Percentiles rank a stretch among this genome's conserved stretches.
phyloP scores from a whole-genome alignment of 73 alveolate species.

The Paramecium primaurelia region DNA sequence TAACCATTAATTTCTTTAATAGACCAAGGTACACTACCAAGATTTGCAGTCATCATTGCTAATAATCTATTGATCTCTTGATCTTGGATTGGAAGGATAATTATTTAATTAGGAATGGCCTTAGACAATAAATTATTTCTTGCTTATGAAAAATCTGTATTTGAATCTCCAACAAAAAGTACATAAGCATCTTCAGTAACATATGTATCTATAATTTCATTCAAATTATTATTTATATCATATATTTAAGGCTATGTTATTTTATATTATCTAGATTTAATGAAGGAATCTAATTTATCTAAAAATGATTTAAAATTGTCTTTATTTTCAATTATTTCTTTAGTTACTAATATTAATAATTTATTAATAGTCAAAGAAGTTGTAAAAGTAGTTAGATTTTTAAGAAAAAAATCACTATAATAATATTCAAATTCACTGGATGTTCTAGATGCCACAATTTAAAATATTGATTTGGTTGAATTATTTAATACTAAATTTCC shows the following conservation, averaged over 20 bases:
- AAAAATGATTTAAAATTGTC: background rate
- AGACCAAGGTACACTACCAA: slow-evolving; percentile 30
- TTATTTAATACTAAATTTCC: background rate
- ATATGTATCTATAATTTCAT: background rate
- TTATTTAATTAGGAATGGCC: background rate
- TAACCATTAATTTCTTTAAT: slow-evolving; percentile 2
- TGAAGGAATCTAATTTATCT: background rate
- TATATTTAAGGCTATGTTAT: background rate
- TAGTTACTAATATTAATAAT: background rate
- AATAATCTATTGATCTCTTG: slow-evolving; percentile 8
- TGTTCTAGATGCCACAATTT: slow-evolving; percentile 10
- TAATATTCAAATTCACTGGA: background rate
- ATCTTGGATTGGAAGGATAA: background rate
- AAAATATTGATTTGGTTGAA: background rate
- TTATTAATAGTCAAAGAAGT: background rate
- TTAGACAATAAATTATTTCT: background rate
- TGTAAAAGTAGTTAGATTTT: background rate
- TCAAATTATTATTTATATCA: slow-evolving; percentile 14
- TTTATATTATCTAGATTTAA: background rate
- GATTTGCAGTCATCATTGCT: background rate
- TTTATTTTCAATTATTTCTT: background rate
- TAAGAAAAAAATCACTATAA: background rate
- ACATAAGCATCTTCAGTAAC: background rate
- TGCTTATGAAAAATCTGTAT: background rate
- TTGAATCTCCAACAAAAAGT: background rate